Evolutionary conservation across 2,329 filamentous ascomycete species (phyloP).

Genomic region (Rutstroemia sp.): DNA sequence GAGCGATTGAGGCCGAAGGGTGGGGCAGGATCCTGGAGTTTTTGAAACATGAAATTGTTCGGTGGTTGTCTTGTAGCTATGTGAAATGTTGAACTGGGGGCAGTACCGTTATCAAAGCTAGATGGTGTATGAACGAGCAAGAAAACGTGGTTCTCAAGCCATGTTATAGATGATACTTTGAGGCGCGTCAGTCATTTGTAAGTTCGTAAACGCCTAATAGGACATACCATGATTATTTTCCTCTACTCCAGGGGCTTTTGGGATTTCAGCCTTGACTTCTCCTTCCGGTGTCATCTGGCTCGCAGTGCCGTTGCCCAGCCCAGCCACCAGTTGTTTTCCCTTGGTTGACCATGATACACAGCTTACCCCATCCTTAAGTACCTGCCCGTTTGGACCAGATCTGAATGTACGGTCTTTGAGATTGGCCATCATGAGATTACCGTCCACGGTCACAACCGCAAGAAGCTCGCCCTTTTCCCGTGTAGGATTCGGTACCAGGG

Average conservation of each 20-base stretch:
- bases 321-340: slow-evolving; percentile 88
- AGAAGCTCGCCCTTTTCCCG: slow-evolving; percentile 65
- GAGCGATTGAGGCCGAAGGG: slow-evolving; percentile 59
- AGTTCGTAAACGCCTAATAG: background rate
- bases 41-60: slow-evolving; percentile 62
- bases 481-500: slow-evolving; percentile 73
- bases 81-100: slow-evolving; percentile 65
- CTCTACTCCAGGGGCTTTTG: slow-evolving; percentile 62
- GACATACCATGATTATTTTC: slow-evolving; percentile 58
- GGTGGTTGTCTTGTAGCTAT: slow-evolving; percentile 62
- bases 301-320: slow-evolving; percentile 71
- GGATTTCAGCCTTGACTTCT: slow-evolving; percentile 67
- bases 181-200: slow-evolving; percentile 19
- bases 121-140: slow-evolving; percentile 70
- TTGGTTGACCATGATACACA: slow-evolving; percentile 86
- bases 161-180: slow-evolving; percentile 69
- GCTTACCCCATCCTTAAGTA: slow-evolving; percentile 68
- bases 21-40: slow-evolving; percentile 65
- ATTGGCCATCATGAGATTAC: slow-evolving; percentile 78
- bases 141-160: slow-evolving; percentile 85
- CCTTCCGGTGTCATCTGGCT: slow-evolving; percentile 81
- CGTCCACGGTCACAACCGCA: slow-evolving; percentile 71
- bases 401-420: slow-evolving; percentile 58
- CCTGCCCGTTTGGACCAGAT: slow-evolving; percentile 50
- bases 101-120: slow-evolving; percentile 43